Conservation (phyloP, 2,329 filamentous ascomycete genomes). For the Alternaria alternata region DNA sequence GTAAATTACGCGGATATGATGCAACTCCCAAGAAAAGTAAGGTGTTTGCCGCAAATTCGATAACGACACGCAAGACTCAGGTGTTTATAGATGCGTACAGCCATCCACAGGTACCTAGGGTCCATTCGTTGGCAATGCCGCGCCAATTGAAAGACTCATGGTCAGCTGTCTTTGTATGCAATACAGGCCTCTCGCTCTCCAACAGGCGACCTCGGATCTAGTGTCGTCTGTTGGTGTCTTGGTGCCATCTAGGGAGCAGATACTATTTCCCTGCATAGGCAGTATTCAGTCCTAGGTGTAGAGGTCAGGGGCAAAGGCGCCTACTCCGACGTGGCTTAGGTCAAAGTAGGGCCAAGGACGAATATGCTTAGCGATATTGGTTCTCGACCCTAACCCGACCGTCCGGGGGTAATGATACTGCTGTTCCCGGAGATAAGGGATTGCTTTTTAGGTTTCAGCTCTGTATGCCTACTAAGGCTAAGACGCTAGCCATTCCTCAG, state of each 20-base stretch:
- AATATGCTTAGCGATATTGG: slow-evolving; percentile 50
- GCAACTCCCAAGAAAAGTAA: not conserved
- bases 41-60: not conserved
- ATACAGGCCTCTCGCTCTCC: slow-evolving; percentile 50
- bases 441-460: slow-evolving; percentile 56
- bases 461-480: slow-evolving; percentile 55
- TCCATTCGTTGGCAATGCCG: slow-evolving; percentile 48
- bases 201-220: slow-evolving; percentile 40
- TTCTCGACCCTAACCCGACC: slow-evolving; percentile 21
- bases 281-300: not conserved
- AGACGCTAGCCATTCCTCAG: slow-evolving; percentile 44
- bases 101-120: slow-evolving; percentile 11
- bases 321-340: slow-evolving; percentile 52
- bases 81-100: not conserved
- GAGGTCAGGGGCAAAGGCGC: not conserved
- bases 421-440: slow-evolving; percentile 50
- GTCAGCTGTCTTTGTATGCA: slow-evolving; percentile 53
- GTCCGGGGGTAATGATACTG: slow-evolving; percentile 51
- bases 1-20: not conserved
- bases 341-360: slow-evolving; percentile 60
- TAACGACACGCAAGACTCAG: not conserved
- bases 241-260: slow-evolving; percentile 35
- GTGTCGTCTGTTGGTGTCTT: slow-evolving; percentile 50
- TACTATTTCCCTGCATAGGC: not conserved
- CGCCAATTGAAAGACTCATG: slow-evolving; percentile 47